phyloP scores from a whole-genome alignment of 371 early-diverging fungal genomes.

The Mucor plumbeus region DNA sequence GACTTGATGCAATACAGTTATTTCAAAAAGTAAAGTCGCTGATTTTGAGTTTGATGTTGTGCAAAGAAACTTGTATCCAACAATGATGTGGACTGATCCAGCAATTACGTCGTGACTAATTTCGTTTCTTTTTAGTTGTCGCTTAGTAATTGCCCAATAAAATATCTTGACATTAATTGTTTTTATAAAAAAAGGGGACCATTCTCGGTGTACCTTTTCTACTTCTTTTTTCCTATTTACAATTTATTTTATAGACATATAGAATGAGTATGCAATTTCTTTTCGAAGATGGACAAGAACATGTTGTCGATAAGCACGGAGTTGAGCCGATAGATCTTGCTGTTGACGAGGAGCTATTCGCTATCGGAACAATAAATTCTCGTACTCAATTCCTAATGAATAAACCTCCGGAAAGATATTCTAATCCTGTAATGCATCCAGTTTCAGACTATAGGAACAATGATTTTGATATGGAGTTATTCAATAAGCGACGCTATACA shows the following conservation, averaged over 20 bases:
- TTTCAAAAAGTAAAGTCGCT: constrained; percentile 25
- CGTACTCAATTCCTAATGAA: constrained; percentile 17
- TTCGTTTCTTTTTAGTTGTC: too few relatives aligned
- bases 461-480: constrained; percentile 24
- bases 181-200: too few relatives aligned
- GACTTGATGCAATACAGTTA: constrained; percentile 27
- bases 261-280: constrained; percentile 22
- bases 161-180: too few relatives aligned
- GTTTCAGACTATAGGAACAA: constrained; percentile 9
- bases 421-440: constrained; percentile 15
- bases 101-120: too few relatives aligned
- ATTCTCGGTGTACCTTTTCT: too few relatives aligned
- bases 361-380: constrained; percentile 25
- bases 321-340: constrained; percentile 31
- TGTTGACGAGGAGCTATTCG: constrained; percentile 26
- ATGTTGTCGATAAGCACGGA: constrained; percentile 26
- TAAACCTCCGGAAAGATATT: constrained; percentile 11
- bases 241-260: constrained; percentile 8
- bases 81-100: too few relatives aligned
- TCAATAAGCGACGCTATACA: constrained; percentile 26
- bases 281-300: constrained; percentile 23
- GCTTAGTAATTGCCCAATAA: too few relatives aligned
- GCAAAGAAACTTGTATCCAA: constrained; percentile 19
- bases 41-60: constrained; percentile 22
- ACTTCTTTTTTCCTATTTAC: neutral